Evolutionary conservation across 257 asterid species (phyloP).

Genomic region (Fraxinus pennsylvanica): DNA sequence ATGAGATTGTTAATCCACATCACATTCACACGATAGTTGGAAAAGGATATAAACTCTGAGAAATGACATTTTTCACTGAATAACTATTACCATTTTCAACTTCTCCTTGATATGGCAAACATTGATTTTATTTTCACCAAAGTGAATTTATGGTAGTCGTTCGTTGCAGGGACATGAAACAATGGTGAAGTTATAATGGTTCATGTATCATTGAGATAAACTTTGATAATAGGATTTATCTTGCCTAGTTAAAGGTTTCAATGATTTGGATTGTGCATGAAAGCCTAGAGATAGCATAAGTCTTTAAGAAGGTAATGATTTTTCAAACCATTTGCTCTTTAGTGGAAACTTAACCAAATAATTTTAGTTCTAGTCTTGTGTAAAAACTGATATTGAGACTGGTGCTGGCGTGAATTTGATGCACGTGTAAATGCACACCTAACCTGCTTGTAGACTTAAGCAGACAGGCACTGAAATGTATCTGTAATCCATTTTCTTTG

Average conservation of each 20-base stretch:
- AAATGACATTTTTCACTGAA: not conserved
- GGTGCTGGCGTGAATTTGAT: not conserved
- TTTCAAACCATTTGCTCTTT: not conserved
- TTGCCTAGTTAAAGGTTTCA: not conserved
- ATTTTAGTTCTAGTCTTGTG: not conserved
- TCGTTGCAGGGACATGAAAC: not conserved
- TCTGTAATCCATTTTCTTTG: not conserved
- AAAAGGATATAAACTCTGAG: not conserved
- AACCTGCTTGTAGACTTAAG: not conserved
- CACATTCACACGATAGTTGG: not conserved
- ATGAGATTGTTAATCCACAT: not conserved
- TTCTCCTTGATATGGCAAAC: not conserved
- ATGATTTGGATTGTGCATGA: not conserved
- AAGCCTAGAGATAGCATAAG: not conserved
- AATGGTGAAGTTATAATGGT: not conserved
- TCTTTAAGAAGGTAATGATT: not conserved
- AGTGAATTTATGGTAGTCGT: not conserved
- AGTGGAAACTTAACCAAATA: not conserved
- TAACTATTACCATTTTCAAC: not conserved
- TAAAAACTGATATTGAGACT: not conserved
- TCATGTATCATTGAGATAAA: not conserved
- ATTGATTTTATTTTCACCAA: not conserved
- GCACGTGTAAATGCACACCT: not conserved
- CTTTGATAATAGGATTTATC: not conserved
- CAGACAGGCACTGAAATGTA: not conserved